Evolutionary conservation across 495 filamentous ascomycete genomes (phyloP).

Genomic region (Articulospora tetracladia): DNA sequence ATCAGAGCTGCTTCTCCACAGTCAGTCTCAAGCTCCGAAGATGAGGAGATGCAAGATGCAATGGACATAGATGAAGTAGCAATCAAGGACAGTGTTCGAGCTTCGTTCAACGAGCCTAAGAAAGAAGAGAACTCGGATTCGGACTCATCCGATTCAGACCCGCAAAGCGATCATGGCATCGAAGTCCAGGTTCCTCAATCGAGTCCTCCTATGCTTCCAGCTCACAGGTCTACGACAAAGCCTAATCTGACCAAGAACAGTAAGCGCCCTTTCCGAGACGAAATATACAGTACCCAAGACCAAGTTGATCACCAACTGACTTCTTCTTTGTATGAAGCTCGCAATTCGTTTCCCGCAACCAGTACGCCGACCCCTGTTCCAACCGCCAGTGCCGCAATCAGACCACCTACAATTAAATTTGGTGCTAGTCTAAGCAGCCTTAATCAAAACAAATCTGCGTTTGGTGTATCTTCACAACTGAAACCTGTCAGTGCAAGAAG

Average conservation of each 20-base stretch:
- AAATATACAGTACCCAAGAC: slow-evolving; percentile 14
- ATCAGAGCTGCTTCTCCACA: neutral
- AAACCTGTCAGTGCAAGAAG: neutral
- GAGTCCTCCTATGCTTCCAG: slow-evolving; percentile 6
- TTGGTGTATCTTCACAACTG: neutral
- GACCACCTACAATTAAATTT: slow-evolving; percentile 7
- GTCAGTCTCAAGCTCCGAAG: neutral
- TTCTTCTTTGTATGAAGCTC: slow-evolving; percentile 21
- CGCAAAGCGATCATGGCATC: neutral
- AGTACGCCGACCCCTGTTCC: slow-evolving; percentile 2
- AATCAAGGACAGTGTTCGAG: neutral
- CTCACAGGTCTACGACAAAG: neutral
- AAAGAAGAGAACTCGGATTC: neutral
- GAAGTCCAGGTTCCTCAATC: slow-evolving; percentile 1
- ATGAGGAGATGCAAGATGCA: slow-evolving; percentile 2
- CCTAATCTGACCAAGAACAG: slow-evolving; percentile 4
- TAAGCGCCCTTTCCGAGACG: slow-evolving; percentile 2
- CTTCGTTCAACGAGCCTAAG: neutral
- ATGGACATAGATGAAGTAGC: neutral
- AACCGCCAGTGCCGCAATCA: neutral
- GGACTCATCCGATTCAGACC: slow-evolving; percentile 8
- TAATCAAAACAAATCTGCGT: neutral
- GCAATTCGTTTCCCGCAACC: neutral
- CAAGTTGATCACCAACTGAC: slow-evolving; percentile 26
- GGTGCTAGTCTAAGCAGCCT: slow-evolving; percentile 12